Evolutionary conservation across 208 protist species (phyloP).

Genomic region (Trypanosomatidae sp.): DNA sequence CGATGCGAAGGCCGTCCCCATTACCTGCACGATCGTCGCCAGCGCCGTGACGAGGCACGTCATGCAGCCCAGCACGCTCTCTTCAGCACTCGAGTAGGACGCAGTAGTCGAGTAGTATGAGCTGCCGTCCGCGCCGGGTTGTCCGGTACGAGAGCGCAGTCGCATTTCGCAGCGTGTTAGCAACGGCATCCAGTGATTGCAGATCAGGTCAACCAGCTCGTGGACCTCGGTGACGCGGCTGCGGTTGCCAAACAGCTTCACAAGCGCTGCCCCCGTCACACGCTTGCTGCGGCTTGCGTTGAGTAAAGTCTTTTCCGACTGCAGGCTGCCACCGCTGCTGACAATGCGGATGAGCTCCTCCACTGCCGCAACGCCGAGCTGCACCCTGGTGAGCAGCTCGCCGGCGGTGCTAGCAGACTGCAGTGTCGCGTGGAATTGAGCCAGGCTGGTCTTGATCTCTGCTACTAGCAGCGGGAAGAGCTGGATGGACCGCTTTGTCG

Average conservation of each 20-base stretch:
- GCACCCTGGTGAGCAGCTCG: slow-evolving; percentile 36
- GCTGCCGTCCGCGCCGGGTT: not conserved
- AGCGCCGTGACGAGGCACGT: slow-evolving; percentile 48
- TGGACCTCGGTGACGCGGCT: slow-evolving; percentile 63
- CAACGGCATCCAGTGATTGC: slow-evolving; percentile 44
- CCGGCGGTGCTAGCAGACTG: slow-evolving; percentile 7
- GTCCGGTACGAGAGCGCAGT: slow-evolving; percentile 16
- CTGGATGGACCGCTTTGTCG: slow-evolving; percentile 80
- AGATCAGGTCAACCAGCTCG: slow-evolving; percentile 47
- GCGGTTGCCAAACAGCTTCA: slow-evolving; percentile 86
- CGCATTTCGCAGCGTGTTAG: slow-evolving; percentile 37
- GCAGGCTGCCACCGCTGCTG: slow-evolving; percentile 78
- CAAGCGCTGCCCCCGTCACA: slow-evolving; percentile 70
- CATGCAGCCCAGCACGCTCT: slow-evolving; percentile 31
- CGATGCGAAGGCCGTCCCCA: slow-evolving; percentile 65
- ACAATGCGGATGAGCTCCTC: slow-evolving; percentile 89
- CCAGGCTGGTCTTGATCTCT: slow-evolving; percentile 34
- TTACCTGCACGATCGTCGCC: slow-evolving; percentile 62
- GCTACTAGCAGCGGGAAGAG: slow-evolving; percentile 57
- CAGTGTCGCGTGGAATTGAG: slow-evolving; percentile 18
- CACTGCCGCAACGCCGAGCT: slow-evolving; percentile 62
- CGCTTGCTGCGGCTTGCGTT: slow-evolving; percentile 71
- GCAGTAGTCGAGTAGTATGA: not conserved
- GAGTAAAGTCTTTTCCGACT: slow-evolving; percentile 86
- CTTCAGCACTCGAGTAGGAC: slow-evolving; percentile 15